Evolutionary conservation across 345 rosid genomes (phyloP).

Genomic region (Euphorbia pulcherrima): DNA sequence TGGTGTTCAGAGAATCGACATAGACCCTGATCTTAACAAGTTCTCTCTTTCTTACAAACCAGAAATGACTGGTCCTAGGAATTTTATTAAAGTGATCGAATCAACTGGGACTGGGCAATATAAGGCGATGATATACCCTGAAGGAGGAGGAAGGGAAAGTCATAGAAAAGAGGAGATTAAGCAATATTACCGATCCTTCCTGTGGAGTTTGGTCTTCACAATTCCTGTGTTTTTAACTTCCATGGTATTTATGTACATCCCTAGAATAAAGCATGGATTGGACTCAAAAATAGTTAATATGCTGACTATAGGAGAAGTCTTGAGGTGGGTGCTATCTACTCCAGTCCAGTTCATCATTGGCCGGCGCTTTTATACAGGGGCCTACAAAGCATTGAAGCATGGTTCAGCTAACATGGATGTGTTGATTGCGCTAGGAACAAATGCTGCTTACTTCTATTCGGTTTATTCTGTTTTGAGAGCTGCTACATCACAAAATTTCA

Average conservation of each 20-base stretch:
- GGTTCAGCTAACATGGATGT: slow-evolving; percentile 98
- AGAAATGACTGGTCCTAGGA: slow-evolving; percentile 73
- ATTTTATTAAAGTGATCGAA: slow-evolving; percentile 66
- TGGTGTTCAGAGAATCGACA: slow-evolving; percentile 51
- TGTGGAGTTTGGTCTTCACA: slow-evolving; percentile 86
- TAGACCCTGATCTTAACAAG: slow-evolving; percentile 30
- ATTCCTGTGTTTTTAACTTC: slow-evolving; percentile 74
- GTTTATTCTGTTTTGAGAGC: slow-evolving; percentile 73
- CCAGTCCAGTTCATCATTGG: slow-evolving; percentile 91
- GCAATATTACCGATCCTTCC: slow-evolving; percentile 58
- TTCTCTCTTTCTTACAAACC: slow-evolving; percentile 64
- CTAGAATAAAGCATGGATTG: slow-evolving; percentile 52
- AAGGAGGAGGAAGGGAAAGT: slow-evolving; percentile 59
- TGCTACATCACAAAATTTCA: slow-evolving; percentile 53
- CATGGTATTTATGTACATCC: slow-evolving; percentile 82
- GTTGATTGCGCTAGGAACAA: slow-evolving; percentile 82
- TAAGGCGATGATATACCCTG: slow-evolving; percentile 63
- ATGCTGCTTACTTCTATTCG: slow-evolving; percentile 89
- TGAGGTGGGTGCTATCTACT: slow-evolving; percentile 67
- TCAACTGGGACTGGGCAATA: slow-evolving; percentile 64
- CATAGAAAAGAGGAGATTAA: slow-evolving; percentile 56
- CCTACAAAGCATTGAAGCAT: slow-evolving; percentile 70
- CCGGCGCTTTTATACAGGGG: slow-evolving; percentile 67
- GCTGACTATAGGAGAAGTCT: slow-evolving; percentile 59
- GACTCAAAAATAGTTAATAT: slow-evolving; percentile 68